Evolutionary conservation across 164 flowering plant species (phyloP).

Genomic region (Chimonanthus praecox): DNA sequence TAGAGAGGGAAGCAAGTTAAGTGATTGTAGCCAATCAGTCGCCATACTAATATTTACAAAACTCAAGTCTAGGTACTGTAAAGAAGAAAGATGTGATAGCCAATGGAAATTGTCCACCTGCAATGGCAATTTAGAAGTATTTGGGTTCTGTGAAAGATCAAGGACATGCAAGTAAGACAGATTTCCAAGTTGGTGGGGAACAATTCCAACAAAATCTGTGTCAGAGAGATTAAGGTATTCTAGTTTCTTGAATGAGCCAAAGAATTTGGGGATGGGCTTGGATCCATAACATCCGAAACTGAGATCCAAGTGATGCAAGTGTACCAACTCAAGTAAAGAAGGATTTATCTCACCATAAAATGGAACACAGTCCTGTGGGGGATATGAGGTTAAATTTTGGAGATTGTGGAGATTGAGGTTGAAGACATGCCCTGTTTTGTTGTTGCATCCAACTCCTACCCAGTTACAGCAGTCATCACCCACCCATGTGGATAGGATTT

Average conservation of each 20-base stretch:
- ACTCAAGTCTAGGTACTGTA: background rate
- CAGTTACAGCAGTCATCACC: slow-evolving; percentile 1
- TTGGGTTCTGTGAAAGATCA: background rate
- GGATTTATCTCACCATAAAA: background rate
- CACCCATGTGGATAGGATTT: background rate
- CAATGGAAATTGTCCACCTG: background rate
- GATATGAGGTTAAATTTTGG: no score
- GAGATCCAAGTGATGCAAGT: slow-evolving; percentile 1
- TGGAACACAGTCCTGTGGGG: no score
- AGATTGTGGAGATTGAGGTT: slow-evolving; percentile 1
- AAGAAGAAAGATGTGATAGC: background rate
- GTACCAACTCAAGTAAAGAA: slow-evolving; percentile 1
- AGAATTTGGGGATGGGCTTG: slow-evolving; percentile 1
- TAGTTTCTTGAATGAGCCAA: slow-evolving; percentile 2
- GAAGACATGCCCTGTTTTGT: background rate
- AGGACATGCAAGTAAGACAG: slow-evolving; percentile 1
- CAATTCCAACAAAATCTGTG: background rate
- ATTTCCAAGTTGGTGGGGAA: slow-evolving; percentile 7
- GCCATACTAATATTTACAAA: background rate
- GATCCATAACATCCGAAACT: background rate
- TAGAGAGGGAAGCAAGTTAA: background rate
- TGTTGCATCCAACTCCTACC: slow-evolving; percentile 1
- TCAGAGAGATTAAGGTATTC: background rate
- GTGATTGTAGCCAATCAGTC: background rate
- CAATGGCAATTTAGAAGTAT: background rate